Conservation (phyloP, 768 basidiomycete species). For the Clavulina sp. region DNA sequence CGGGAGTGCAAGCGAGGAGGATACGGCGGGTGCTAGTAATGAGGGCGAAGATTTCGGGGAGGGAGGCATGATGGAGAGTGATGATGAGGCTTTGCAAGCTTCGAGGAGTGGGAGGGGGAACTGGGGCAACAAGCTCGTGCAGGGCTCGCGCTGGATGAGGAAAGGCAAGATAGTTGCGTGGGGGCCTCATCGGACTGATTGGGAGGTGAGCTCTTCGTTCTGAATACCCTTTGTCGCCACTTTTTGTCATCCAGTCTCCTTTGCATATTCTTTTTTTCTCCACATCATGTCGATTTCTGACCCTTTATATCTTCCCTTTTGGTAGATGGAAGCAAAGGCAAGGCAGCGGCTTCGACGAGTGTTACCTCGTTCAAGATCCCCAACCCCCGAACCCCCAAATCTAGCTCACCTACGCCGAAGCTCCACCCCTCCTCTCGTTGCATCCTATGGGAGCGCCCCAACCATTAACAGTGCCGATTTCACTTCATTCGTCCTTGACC, state of each 20-base stretch:
- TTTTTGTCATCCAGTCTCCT: too few species aligned
- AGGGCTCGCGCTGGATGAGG: constrained; percentile 67
- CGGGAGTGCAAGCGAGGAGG: too few species aligned
- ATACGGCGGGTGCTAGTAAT: neutral
- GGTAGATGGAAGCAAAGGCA: constrained; percentile 63
- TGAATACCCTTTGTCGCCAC: too few species aligned
- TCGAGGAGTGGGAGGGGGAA: constrained; percentile 35
- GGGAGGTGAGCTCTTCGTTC: constrained; percentile 40
- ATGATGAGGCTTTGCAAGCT: constrained; percentile 3
- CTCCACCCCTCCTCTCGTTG: constrained; percentile 58
- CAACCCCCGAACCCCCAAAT: constrained; percentile 38
- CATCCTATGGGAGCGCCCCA: constrained; percentile 56
- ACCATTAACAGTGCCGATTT: constrained; percentile 57
- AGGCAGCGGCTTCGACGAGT: constrained; percentile 60
- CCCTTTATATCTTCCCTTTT: neutral
- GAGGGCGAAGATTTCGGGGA: constrained; percentile 7
- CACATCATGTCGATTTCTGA: neutral
- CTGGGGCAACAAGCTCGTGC: constrained; percentile 65
- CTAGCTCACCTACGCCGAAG: constrained; percentile 64
- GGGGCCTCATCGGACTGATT: constrained; percentile 72
- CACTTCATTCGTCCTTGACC: constrained; percentile 74
- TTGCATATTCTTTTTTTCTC: neutral
- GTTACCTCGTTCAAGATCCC: constrained; percentile 43
- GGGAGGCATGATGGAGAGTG: too few species aligned
- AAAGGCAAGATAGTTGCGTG: constrained; percentile 67